Conservation (phyloP, 2,329 filamentous ascomycete species). For the Lachnellula cervina region DNA sequence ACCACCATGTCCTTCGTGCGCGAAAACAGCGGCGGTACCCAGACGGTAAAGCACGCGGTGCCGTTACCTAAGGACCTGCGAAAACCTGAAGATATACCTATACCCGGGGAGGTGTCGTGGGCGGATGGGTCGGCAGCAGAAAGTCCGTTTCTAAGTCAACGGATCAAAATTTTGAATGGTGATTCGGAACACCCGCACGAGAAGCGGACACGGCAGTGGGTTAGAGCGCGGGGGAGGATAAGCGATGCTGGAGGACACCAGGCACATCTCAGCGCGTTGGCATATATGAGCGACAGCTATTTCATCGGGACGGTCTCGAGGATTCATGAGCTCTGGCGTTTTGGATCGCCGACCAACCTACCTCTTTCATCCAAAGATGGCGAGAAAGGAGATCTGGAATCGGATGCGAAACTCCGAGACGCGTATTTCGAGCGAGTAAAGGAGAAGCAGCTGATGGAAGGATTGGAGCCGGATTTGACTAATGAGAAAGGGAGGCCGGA, state of each 20-base stretch:
- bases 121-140: not conserved
- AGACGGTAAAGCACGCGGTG: slow-evolving; percentile 60
- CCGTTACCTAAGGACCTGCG: slow-evolving; percentile 46
- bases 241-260: slow-evolving; percentile 67
- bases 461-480: not conserved
- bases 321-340: slow-evolving; percentile 75
- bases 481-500: slow-evolving; percentile 39
- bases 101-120: slow-evolving; percentile 40
- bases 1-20: slow-evolving; percentile 86
- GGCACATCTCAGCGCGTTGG: slow-evolving; percentile 80
- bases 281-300: slow-evolving; percentile 88
- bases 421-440: slow-evolving; percentile 40
- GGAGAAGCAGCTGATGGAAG: slow-evolving; percentile 16
- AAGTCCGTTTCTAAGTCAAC: slow-evolving; percentile 53
- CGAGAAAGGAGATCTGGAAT: not conserved
- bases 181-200: slow-evolving; percentile 50
- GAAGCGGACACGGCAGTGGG: slow-evolving; percentile 68
- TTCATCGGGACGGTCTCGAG: slow-evolving; percentile 87
- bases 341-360: slow-evolving; percentile 44
- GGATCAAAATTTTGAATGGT: slow-evolving; percentile 52
- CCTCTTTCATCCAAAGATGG: not conserved
- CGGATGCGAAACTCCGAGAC: slow-evolving; percentile 40
- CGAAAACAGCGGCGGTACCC: slow-evolving; percentile 50
- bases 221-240: slow-evolving; percentile 70
- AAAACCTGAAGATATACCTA: slow-evolving; percentile 34